A percentile compares a stretch with the other conserved stretches of the same genome.
These are phyloP conservation scores for Saturnispora galanensis DNA, from an alignment of 805 yeast species.

Conservation along the genomic window DNA sequence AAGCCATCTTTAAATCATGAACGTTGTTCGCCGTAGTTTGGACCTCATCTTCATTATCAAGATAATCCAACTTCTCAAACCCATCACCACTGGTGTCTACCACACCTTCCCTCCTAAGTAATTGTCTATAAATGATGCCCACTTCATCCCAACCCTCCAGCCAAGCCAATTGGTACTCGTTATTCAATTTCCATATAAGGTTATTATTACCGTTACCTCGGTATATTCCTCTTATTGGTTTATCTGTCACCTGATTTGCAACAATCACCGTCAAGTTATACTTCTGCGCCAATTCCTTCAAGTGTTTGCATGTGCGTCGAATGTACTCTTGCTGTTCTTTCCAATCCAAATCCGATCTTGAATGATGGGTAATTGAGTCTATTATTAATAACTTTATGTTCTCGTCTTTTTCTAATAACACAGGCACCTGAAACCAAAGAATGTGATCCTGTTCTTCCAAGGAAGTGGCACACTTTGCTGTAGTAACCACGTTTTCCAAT, in stretches of 20 bases:
- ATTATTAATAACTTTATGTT: constrained; percentile 51
- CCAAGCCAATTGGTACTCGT: constrained; percentile 64
- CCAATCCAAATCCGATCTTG: constrained; percentile 50
- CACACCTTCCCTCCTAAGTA: constrained; percentile 14
- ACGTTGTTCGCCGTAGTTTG: constrained; percentile 15
- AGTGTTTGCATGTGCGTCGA: constrained; percentile 33
- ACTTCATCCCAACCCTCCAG: constrained; percentile 62
- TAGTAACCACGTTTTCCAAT: constrained; percentile 22
- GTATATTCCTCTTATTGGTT: constrained; percentile 29
- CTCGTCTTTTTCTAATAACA: constrained; percentile 31
- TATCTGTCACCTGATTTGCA: constrained; percentile 74
- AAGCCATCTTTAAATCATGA: constrained; percentile 18
- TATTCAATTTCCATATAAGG: constrained; percentile 29
- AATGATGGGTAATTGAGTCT: constrained; percentile 79
- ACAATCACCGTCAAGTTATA: constrained; percentile 53
- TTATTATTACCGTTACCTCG: constrained; percentile 15
- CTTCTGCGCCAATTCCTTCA: constrained; percentile 39
- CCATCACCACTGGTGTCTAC: constrained; percentile 12
- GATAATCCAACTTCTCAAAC: constrained; percentile 13
- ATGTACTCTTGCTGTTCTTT: constrained; percentile 35
- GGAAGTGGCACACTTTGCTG: constrained; percentile 31
- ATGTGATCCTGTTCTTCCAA: constrained; percentile 69
- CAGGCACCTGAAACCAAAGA: constrained; percentile 58
- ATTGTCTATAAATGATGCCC: constrained; percentile 24
- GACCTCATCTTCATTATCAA: constrained; percentile 10